A percentile compares a stretch with the other conserved stretches of the same genome.
phyloP scores from a whole-genome alignment of 805 yeast genomes.

The Metschnikowia reukaufii region DNA sequence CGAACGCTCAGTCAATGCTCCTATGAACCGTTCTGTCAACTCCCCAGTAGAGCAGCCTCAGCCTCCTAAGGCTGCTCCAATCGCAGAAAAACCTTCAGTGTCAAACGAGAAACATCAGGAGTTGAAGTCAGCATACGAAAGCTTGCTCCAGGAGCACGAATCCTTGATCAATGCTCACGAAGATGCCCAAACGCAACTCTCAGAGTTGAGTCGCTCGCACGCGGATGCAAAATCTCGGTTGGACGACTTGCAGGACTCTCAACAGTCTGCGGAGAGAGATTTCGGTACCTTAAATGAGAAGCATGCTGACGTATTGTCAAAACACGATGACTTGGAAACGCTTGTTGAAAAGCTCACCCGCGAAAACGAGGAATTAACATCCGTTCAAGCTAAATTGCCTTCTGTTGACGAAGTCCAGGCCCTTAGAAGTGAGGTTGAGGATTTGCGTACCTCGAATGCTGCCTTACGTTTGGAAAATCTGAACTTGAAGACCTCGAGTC shows the following conservation, averaged over 20 bases:
- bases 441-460: constrained; percentile 31
- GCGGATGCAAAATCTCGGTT: constrained; percentile 18
- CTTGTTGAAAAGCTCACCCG: constrained; percentile 4
- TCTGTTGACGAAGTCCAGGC: constrained; percentile 6
- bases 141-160: constrained; percentile 9
- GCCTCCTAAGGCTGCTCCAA: background rate
- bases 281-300: constrained; percentile 3
- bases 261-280: constrained; percentile 16
- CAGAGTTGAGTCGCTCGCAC: constrained; percentile 3
- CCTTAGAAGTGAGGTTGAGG: constrained; percentile 26
- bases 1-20: background rate
- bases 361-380: constrained; percentile 6
- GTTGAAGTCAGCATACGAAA: constrained; percentile 5
- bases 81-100: background rate
- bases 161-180: constrained; percentile 5
- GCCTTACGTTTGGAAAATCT: constrained; percentile 40
- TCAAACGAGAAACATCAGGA: constrained; percentile 1
- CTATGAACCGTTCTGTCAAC: background rate
- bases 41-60: background rate
- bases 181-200: constrained; percentile 18
- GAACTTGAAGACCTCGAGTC: constrained; percentile 28
- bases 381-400: constrained; percentile 3
- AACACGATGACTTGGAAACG: constrained; percentile 8
- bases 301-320: constrained; percentile 3
- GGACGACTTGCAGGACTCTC: constrained; percentile 24